Conservation (phyloP, 2,329 filamentous ascomycete genomes). For the Lachnellula occidentalis region DNA sequence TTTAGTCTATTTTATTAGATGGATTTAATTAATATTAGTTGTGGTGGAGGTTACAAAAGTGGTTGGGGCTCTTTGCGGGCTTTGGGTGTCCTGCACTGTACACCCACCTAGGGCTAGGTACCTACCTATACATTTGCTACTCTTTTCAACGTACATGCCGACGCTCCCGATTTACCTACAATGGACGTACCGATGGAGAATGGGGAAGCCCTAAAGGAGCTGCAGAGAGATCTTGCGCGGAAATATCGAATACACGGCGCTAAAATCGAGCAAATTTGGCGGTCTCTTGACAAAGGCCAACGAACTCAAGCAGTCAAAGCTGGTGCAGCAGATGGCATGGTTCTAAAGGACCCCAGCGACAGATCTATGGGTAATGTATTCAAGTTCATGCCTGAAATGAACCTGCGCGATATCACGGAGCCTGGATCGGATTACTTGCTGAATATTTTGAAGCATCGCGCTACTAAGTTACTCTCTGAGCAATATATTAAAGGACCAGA, state of each 20-base stretch:
- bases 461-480: conserved; percentile 30
- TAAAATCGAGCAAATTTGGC: conserved; percentile 37
- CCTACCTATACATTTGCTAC: too few species aligned
- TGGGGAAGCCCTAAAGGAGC: conserved; percentile 16
- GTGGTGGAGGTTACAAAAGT: too few species aligned
- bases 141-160: not conserved
- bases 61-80: too few species aligned
- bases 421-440: conserved; percentile 35
- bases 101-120: too few species aligned
- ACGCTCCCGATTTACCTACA: not conserved
- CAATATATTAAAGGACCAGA: conserved; percentile 33
- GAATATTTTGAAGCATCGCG: conserved; percentile 35
- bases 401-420: conserved; percentile 37
- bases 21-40: too few species aligned
- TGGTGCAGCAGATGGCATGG: conserved; percentile 29
- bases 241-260: conserved; percentile 35
- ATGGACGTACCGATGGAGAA: not conserved
- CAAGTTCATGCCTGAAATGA: conserved; percentile 40
- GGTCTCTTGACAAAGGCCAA: conserved; percentile 32
- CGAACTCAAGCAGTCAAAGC: conserved; percentile 33
- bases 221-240: conserved; percentile 35
- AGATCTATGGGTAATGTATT: conserved; percentile 33
- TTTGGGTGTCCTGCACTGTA: too few species aligned
- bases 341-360: conserved; percentile 35
- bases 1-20: too few species aligned